Evolutionary conservation across 2,329 filamentous ascomycete genomes (phyloP).

Genomic region (Aspergillus glaucus): DNA sequence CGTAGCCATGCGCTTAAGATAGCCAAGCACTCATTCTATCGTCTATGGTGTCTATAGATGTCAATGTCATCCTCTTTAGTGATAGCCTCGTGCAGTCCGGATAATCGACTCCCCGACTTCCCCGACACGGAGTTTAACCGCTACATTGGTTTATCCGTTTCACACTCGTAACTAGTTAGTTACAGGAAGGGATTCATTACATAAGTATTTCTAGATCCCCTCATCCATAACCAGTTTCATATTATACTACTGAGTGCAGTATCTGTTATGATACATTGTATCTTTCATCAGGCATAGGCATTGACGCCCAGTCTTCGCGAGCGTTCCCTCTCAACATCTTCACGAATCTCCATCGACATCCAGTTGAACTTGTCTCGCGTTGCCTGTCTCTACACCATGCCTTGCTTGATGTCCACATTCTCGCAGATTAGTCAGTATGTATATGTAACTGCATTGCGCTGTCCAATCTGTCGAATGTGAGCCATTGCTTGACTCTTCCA

Average conservation of each 20-base stretch:
- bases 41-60: too few species aligned
- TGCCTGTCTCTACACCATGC: constrained; percentile 16
- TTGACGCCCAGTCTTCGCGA: neutral
- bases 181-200: too few species aligned
- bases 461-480: neutral
- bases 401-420: neutral
- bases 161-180: too few species aligned
- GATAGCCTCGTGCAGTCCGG: too few species aligned
- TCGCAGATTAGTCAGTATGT: neutral
- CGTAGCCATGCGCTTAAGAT: too few species aligned
- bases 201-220: too few species aligned
- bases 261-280: neutral
- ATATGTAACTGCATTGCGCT: neutral
- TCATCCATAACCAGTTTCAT: too few species aligned
- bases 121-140: too few species aligned
- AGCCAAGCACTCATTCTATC: too few species aligned
- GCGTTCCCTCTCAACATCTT: neutral
- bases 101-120: too few species aligned
- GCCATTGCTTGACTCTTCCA: neutral
- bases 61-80: too few species aligned
- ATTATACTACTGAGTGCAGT: neutral
- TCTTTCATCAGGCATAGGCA: neutral
- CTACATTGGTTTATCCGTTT: too few species aligned
- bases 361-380: neutral
- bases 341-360: neutral